Percentiles rank a stretch among this genome's conserved stretches.
phyloP scores from a whole-genome alignment of 2,329 filamentous ascomycete genomes.

The Colletotrichum tofieldiae region DNA sequence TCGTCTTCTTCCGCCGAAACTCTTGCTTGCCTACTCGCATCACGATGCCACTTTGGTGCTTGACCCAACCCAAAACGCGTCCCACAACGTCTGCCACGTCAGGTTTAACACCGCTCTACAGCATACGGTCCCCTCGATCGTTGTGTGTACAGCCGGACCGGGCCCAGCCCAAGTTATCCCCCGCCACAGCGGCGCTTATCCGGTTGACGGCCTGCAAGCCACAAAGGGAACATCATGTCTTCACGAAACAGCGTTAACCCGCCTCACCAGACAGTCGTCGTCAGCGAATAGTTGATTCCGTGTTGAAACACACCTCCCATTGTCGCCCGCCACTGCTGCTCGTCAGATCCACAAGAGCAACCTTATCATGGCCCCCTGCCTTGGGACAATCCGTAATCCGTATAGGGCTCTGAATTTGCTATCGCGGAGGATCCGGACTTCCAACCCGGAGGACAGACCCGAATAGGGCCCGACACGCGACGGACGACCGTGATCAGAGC shows the following conservation, averaged over 20 bases:
- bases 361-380: background rate
- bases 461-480: conserved; percentile 2
- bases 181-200: conserved; percentile 1
- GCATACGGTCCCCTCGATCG: background rate
- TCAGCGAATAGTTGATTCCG: conserved; percentile 20
- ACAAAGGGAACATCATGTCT: background rate
- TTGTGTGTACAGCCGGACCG: background rate
- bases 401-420: background rate
- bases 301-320: background rate
- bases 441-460: background rate
- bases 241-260: background rate
- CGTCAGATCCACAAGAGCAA: background rate
- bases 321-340: too few relatives aligned
- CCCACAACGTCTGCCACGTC: conserved; percentile 7
- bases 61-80: conserved; percentile 13
- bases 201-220: conserved; percentile 5
- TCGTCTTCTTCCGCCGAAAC: background rate
- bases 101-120: background rate
- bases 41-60: conserved; percentile 6
- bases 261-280: conserved; percentile 10
- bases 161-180: background rate
- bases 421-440: background rate
- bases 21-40: conserved; percentile 14
- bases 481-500: background rate
- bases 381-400: background rate